Conservation (phyloP, 1,139 yeast species). For the Debaryomyces fabryi region DNA sequence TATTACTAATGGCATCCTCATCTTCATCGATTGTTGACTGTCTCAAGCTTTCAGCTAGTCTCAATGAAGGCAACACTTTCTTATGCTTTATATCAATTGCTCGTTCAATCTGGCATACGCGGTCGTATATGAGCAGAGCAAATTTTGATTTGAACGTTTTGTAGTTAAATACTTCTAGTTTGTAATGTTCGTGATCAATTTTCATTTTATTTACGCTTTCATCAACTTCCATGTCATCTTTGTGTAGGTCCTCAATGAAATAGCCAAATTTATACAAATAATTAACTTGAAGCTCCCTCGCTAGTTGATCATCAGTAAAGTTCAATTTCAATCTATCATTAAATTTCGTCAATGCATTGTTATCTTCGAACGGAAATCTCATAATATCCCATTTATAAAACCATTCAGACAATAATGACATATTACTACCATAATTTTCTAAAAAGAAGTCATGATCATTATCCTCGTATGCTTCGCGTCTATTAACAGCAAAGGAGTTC, state of each 20-base stretch:
- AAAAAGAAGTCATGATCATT: constrained; percentile 25
- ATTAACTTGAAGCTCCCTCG: constrained; percentile 24
- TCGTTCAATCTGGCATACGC: constrained; percentile 37
- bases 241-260: background rate
- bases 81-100: constrained; percentile 26
- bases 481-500: constrained; percentile 34
- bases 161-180: constrained; percentile 32
- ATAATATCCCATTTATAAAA: constrained; percentile 24
- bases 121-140: constrained; percentile 41
- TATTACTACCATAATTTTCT: constrained; percentile 32
- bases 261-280: constrained; percentile 15
- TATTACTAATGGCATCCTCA: constrained; percentile 50
- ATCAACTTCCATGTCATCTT: background rate
- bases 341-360: constrained; percentile 23
- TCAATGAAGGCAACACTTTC: constrained; percentile 30
- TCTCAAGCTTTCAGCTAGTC: constrained; percentile 49
- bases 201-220: constrained; percentile 1
- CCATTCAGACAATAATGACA: constrained; percentile 30
- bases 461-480: constrained; percentile 24
- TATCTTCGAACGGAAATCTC: constrained; percentile 18
- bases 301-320: constrained; percentile 29
- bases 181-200: constrained; percentile 13
- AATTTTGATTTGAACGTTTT: constrained; percentile 39
- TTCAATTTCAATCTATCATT: constrained; percentile 24
- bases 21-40: constrained; percentile 54